A percentile compares a stretch with the other conserved stretches of the same genome.
Evolutionary conservation across 331 rosid species (phyloP).

Genomic region (Acacia concinna): DNA sequence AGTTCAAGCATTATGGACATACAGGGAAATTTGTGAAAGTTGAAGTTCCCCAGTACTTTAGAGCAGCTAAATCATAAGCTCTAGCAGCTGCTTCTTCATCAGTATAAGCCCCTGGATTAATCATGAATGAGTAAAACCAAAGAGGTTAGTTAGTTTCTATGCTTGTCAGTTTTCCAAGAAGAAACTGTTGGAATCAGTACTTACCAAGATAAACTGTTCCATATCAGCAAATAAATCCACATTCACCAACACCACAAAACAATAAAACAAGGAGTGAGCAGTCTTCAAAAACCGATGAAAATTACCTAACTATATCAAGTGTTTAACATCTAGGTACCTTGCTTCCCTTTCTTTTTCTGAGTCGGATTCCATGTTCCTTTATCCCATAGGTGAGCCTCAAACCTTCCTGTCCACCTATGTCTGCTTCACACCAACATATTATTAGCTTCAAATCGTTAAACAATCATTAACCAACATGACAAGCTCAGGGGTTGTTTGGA

Average conservation of each 20-base stretch:
- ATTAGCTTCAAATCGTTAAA: constrained; percentile 28
- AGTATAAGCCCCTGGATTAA: constrained; percentile 63
- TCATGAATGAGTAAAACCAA: background rate
- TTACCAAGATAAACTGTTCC: constrained; percentile 73
- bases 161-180: background rate
- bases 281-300: background rate
- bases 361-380: constrained; percentile 85
- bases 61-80: constrained; percentile 78
- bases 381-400: constrained; percentile 84
- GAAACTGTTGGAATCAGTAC: constrained; percentile 15
- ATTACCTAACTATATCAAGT: background rate
- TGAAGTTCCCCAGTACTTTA: constrained; percentile 77
- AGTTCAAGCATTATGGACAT: constrained; percentile 25
- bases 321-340: constrained; percentile 44
- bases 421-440: constrained; percentile 34
- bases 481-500: too few relatives aligned
- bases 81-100: constrained; percentile 86
- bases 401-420: constrained; percentile 79
- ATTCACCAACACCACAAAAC: constrained; percentile 28
- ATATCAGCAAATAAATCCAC: constrained; percentile 30
- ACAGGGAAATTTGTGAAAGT: constrained; percentile 69
- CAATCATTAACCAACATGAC: too few relatives aligned
- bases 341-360: constrained; percentile 82
- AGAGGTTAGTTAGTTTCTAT: constrained; percentile 28
- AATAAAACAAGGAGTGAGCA: constrained; percentile 32